Percentiles rank a stretch among this genome's conserved stretches.
Evolutionary conservation across 2,329 filamentous ascomycete species (phyloP).

Genomic region (Pleochaeta shiraiana): DNA sequence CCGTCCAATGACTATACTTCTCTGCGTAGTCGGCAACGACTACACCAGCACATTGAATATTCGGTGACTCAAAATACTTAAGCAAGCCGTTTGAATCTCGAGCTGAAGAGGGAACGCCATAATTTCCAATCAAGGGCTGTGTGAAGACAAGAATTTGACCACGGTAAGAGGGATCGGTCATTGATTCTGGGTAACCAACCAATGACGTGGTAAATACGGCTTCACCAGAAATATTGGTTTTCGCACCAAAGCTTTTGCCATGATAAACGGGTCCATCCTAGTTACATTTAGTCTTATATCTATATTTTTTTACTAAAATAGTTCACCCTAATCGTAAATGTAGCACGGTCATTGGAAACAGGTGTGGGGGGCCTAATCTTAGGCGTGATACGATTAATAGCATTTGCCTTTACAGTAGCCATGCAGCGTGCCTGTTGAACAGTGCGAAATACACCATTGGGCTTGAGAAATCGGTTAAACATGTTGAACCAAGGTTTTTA

Average conservation of each 20-base stretch:
- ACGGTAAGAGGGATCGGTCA: slow-evolving; percentile 72
- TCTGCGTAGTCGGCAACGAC: slow-evolving; percentile 89
- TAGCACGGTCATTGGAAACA: slow-evolving; percentile 58
- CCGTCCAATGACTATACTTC: slow-evolving; percentile 97
- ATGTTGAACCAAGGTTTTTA: slow-evolving; percentile 23
- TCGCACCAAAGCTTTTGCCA: slow-evolving; percentile 90
- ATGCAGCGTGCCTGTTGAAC: slow-evolving; percentile 32
- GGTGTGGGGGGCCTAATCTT: slow-evolving; percentile 30
- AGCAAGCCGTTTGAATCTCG: slow-evolving; percentile 78
- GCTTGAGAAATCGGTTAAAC: too few species aligned
- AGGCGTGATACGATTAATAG: slow-evolving; percentile 47
- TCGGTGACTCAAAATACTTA: slow-evolving; percentile 95
- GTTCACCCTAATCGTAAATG: slow-evolving; percentile 72
- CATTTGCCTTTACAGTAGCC: slow-evolving; percentile 41
- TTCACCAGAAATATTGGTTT: slow-evolving; percentile 91
- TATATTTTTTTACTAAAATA: not conserved
- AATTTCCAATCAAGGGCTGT: slow-evolving; percentile 94
- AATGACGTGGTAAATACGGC: slow-evolving; percentile 97
- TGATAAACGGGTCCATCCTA: slow-evolving; percentile 90
- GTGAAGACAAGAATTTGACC: slow-evolving; percentile 98
- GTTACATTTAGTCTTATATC: slow-evolving; percentile 15
- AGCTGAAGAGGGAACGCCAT: slow-evolving; percentile 73
- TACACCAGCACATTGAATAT: slow-evolving; percentile 90
- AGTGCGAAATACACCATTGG: too few species aligned
- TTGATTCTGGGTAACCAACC: slow-evolving; percentile 91